Conservation (phyloP, 768 basidiomycete species). For the Filobasidium floriforme region DNA sequence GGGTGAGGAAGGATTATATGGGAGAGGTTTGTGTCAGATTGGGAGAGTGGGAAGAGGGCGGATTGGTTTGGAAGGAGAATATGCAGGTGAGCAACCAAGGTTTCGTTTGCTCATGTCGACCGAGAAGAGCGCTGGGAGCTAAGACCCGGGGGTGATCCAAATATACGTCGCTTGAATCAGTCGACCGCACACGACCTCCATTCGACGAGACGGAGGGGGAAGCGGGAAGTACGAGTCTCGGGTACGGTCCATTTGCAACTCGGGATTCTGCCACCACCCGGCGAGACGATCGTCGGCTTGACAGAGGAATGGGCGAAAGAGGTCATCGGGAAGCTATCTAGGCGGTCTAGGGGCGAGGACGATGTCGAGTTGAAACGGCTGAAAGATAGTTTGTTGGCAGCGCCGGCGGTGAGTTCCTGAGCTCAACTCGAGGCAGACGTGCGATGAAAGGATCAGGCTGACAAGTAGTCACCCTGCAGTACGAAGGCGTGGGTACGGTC, state of each 20-base stretch:
- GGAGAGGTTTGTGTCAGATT: conserved; percentile 74
- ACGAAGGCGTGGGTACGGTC: conserved; percentile 44
- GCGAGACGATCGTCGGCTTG: conserved; percentile 45
- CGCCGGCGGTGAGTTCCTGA: conserved; percentile 39
- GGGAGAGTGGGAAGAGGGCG: conserved; percentile 57
- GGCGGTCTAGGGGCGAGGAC: neutral
- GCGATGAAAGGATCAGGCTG: no score
- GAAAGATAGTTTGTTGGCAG: conserved; percentile 30
- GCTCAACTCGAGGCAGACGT: neutral
- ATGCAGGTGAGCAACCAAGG: conserved; percentile 56
- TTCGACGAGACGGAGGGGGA: conserved; percentile 52
- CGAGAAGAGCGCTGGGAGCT: no score
- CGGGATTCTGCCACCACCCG: conserved; percentile 50
- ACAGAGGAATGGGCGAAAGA: conserved; percentile 42
- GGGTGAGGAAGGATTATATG: conserved; percentile 78
- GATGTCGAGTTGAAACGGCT: conserved; percentile 17
- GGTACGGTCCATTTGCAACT: conserved; percentile 59
- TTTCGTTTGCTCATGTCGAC: no score
- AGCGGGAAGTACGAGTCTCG: conserved; percentile 40
- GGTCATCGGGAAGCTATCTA: neutral
- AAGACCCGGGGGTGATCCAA: no score
- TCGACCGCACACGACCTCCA: conserved; percentile 48
- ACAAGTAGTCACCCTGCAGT: conserved; percentile 27
- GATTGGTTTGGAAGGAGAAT: conserved; percentile 49
- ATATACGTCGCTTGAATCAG: conserved; percentile 42